These are phyloP conservation scores for Castanopsis chinensis DNA, from an alignment of 306 rosid species.

Conservation along the genomic window DNA sequence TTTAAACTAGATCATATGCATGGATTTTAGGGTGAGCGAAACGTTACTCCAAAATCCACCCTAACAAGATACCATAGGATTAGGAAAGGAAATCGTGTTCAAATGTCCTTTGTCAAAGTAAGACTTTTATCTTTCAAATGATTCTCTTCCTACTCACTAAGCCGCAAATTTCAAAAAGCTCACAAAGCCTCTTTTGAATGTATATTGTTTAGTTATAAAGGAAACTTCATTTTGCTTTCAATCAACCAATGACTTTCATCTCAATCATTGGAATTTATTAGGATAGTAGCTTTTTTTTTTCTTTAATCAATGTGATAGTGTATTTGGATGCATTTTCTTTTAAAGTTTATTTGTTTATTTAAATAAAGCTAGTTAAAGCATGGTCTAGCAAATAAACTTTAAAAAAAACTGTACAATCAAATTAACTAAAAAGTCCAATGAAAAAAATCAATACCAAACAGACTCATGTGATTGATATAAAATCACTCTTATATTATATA, in stretches of 20 bases:
- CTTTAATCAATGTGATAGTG: no score
- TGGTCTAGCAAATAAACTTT: no score
- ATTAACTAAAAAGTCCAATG: no score
- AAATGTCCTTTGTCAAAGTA: not conserved
- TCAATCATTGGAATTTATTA: not conserved
- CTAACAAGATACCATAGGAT: not conserved
- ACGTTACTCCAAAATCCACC: not conserved
- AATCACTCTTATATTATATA: no score
- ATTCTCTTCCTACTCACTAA: conserved; percentile 6
- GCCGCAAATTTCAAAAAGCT: conserved; percentile 11
- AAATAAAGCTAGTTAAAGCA: no score
- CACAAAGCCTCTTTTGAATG: not conserved
- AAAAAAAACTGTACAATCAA: no score
- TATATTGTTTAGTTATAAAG: not conserved
- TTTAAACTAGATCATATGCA: not conserved
- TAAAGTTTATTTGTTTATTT: no score
- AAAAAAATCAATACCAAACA: no score
- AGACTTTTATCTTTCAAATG: not conserved
- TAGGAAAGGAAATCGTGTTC: not conserved
- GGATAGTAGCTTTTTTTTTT: no score
- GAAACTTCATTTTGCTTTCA: not conserved
- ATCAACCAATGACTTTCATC: not conserved
- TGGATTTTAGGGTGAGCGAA: not conserved
- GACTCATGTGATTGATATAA: no score
- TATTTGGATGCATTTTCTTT: no score